Percentiles rank a stretch among this genome's conserved stretches.
Conservation (phyloP, 139 green algal species). For the Pseudopediastrum boryanum region DNA sequence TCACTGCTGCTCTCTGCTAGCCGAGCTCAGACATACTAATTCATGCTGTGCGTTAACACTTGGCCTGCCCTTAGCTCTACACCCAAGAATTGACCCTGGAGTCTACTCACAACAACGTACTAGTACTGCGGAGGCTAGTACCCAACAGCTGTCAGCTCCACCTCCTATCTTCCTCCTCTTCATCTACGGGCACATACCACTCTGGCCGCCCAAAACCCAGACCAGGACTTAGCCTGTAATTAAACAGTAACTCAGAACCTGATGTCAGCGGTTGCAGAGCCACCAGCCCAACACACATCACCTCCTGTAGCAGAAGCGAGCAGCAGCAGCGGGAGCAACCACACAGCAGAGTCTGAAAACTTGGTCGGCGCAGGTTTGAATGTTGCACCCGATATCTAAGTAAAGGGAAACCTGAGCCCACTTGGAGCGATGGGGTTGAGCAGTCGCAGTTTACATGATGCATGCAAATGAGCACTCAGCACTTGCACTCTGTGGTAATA, state of each 20-base stretch:
- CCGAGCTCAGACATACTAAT: no score
- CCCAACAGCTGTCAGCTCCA: slow-evolving; percentile 70
- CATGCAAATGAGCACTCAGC: no score
- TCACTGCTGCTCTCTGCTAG: no score
- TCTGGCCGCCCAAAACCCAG: slow-evolving; percentile 44
- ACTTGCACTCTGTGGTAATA: not conserved
- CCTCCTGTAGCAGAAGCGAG: not conserved
- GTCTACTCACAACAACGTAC: no score
- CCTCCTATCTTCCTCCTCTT: slow-evolving; percentile 61
- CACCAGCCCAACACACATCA: slow-evolving; percentile 65
- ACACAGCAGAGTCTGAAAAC: not conserved
- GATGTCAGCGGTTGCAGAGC: slow-evolving; percentile 45
- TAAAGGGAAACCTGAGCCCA: no score
- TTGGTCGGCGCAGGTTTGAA: not conserved
- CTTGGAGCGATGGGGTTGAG: no score
- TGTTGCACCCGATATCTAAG: no score
- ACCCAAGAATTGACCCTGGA: no score
- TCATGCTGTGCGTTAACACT: no score
- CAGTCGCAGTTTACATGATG: no score
- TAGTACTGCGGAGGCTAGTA: no score
- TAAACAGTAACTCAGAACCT: slow-evolving; percentile 77
- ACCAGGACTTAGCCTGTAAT: slow-evolving; percentile 72
- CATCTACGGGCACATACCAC: slow-evolving; percentile 76
- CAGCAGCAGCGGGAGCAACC: slow-evolving; percentile 13
- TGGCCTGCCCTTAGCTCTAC: no score